A percentile compares a stretch with the other conserved stretches of the same genome.
phyloP scores from a whole-genome alignment of 257 asterid species.

The Avicennia marina region DNA sequence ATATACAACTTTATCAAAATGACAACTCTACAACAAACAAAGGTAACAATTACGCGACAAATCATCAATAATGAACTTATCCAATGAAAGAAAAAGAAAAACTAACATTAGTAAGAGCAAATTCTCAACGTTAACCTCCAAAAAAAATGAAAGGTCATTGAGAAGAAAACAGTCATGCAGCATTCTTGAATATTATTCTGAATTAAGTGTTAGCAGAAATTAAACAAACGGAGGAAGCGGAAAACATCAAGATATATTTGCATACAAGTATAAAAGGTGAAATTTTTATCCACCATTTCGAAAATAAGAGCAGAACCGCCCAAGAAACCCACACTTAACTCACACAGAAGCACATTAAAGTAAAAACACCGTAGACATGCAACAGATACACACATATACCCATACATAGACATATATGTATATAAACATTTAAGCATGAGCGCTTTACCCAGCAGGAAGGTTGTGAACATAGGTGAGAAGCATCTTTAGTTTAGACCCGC shows the following conservation, averaged over 20 bases:
- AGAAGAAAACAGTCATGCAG: too few species aligned
- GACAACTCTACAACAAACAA: background rate
- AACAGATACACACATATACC: constrained; percentile 33
- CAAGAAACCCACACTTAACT: background rate
- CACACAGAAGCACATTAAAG: background rate
- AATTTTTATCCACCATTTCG: too few species aligned
- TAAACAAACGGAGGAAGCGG: too few species aligned
- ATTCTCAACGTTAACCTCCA: background rate
- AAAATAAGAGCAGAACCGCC: too few species aligned
- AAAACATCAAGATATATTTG: too few species aligned
- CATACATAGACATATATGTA: background rate
- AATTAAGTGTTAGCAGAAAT: too few species aligned
- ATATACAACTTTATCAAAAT: background rate
- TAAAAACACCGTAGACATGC: too few species aligned
- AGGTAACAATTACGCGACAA: background rate
- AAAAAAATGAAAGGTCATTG: too few species aligned
- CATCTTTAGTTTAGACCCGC: constrained; percentile 92
- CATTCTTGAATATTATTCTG: too few species aligned
- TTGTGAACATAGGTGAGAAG: constrained; percentile 63
- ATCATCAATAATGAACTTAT: background rate
- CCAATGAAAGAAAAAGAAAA: background rate
- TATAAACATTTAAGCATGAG: background rate
- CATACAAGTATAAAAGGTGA: too few species aligned
- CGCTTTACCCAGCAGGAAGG: constrained; percentile 73
- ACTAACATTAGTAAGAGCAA: background rate